Evolutionary conservation across 2,329 filamentous ascomycete species (phyloP).

Genomic region (Cladorrhinum sp.): DNA sequence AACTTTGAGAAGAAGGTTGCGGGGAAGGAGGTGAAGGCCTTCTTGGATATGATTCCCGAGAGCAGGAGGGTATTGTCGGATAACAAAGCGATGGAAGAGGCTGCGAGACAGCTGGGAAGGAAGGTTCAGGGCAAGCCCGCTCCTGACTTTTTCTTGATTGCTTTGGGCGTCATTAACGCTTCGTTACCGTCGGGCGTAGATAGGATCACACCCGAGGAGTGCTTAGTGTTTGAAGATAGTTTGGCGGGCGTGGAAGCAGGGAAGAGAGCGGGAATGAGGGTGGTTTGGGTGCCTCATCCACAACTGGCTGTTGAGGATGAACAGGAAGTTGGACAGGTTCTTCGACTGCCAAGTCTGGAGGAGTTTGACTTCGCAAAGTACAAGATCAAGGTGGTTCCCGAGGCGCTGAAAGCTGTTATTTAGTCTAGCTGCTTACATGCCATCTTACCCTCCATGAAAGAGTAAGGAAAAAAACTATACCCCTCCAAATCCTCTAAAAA

Average conservation of each 20-base stretch:
- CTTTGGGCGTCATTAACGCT: slow-evolving; percentile 77
- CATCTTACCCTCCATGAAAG: too few species aligned
- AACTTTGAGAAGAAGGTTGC: slow-evolving; percentile 76
- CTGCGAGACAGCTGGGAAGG: background rate
- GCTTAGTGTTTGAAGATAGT: slow-evolving; percentile 91
- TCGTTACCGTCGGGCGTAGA: slow-evolving; percentile 59
- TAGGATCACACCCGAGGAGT: slow-evolving; percentile 74
- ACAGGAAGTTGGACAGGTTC: slow-evolving; percentile 54
- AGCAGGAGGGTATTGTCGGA: slow-evolving; percentile 76
- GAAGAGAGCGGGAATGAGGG: slow-evolving; percentile 86
- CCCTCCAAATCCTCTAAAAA: background rate
- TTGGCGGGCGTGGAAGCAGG: slow-evolving; percentile 90
- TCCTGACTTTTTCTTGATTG: slow-evolving; percentile 88
- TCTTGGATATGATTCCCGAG: slow-evolving; percentile 62
- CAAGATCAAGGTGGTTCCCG: slow-evolving; percentile 40
- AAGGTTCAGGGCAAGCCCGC: slow-evolving; percentile 75
- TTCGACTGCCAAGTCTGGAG: slow-evolving; percentile 30
- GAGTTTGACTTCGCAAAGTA: slow-evolving; percentile 59
- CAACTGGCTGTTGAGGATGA: slow-evolving; percentile 64
- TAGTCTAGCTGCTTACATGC: too few species aligned
- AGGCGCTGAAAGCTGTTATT: background rate
- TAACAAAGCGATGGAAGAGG: slow-evolving; percentile 68
- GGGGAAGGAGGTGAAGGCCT: slow-evolving; percentile 46
- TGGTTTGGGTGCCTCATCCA: slow-evolving; percentile 84
- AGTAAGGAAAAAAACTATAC: background rate